A percentile compares a stretch with the other conserved stretches of the same genome.
Evolutionary conservation across 495 filamentous ascomycete genomes (phyloP).

Genomic region (Tuber melanosporum): DNA sequence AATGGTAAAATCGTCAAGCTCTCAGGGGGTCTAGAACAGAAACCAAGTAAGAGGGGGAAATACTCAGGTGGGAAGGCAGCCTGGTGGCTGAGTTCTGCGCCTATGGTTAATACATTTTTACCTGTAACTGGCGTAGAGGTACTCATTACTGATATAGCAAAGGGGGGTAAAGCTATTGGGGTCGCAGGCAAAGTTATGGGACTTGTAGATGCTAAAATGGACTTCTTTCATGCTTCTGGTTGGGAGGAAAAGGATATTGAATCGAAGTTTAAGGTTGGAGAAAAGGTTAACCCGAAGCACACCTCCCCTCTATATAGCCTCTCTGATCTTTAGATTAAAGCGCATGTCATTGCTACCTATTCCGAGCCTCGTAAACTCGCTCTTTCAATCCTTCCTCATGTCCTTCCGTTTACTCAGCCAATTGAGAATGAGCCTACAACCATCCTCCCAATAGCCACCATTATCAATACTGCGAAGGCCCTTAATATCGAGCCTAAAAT

Average conservation of each 20-base stretch:
- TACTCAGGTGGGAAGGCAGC: slow-evolving; percentile 52
- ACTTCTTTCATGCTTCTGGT: slow-evolving; percentile 69
- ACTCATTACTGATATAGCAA: slow-evolving; percentile 65
- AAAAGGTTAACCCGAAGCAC: slow-evolving; percentile 49
- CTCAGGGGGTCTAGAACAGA: slow-evolving; percentile 60
- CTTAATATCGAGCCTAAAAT: slow-evolving; percentile 66
- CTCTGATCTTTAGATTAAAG: slow-evolving; percentile 53
- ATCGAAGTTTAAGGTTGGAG: slow-evolving; percentile 68
- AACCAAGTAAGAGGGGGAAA: slow-evolving; percentile 55
- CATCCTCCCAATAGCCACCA: slow-evolving; percentile 63
- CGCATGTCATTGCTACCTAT: slow-evolving; percentile 76
- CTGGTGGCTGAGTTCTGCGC: slow-evolving; percentile 63
- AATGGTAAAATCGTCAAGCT: slow-evolving; percentile 81
- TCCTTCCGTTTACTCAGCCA: slow-evolving; percentile 59
- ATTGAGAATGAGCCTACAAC: slow-evolving; percentile 38
- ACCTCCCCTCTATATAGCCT: not conserved
- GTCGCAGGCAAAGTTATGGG: slow-evolving; percentile 80
- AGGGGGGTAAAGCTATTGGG: slow-evolving; percentile 45
- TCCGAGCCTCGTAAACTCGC: slow-evolving; percentile 75
- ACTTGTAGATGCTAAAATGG: slow-evolving; percentile 77
- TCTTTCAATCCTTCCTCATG: slow-evolving; percentile 76
- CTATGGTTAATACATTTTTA: slow-evolving; percentile 80
- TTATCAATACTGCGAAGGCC: slow-evolving; percentile 68
- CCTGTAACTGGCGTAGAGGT: slow-evolving; percentile 85
- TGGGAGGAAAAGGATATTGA: slow-evolving; percentile 58